Evolutionary conservation across 73 alveolate genomes (phyloP).

Genomic region (Paramecium sexaurelia): DNA sequence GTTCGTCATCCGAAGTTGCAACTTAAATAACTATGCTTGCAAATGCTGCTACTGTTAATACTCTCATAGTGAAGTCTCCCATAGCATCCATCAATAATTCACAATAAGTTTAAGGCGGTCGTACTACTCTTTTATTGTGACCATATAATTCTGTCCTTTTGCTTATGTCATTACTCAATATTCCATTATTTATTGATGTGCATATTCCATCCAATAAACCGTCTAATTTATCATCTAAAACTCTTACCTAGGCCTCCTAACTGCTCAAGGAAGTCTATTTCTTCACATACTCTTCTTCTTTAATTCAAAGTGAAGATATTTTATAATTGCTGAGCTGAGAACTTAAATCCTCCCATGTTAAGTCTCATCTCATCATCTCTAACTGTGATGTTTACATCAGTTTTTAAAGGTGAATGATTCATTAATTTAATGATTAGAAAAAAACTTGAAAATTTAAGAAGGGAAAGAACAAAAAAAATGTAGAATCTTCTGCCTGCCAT

Average conservation of each 20-base stretch:
- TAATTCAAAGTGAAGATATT: not conserved
- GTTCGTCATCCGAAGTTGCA: conserved; percentile 80
- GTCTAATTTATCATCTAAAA: not conserved
- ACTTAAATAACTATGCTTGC: conserved; percentile 92
- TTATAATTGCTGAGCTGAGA: not conserved
- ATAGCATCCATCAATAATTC: conserved; percentile 84
- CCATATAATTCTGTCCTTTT: conserved; percentile 60
- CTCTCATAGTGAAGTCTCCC: conserved; percentile 94
- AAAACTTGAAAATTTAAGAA: not conserved
- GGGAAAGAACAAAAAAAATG: conserved; percentile 26
- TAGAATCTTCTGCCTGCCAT: conserved; percentile 37
- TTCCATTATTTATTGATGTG: not conserved
- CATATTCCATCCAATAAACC: conserved; percentile 22
- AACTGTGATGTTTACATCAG: not conserved
- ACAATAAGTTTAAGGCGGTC: conserved; percentile 58
- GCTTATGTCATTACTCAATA: not conserved
- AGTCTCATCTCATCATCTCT: not conserved
- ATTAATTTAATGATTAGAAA: conserved; percentile 46
- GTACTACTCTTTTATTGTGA: conserved; percentile 54
- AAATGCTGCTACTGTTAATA: conserved; percentile 92
- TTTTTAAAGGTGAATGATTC: conserved; percentile 4
- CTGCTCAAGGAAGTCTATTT: not conserved
- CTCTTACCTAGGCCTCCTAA: conserved; percentile 14
- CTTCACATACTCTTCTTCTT: conserved; percentile 30
- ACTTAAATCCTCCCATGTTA: not conserved